These are phyloP conservation scores for Salix arbutifolia DNA, from an alignment of 345 rosid genomes.

Conservation along the genomic window DNA sequence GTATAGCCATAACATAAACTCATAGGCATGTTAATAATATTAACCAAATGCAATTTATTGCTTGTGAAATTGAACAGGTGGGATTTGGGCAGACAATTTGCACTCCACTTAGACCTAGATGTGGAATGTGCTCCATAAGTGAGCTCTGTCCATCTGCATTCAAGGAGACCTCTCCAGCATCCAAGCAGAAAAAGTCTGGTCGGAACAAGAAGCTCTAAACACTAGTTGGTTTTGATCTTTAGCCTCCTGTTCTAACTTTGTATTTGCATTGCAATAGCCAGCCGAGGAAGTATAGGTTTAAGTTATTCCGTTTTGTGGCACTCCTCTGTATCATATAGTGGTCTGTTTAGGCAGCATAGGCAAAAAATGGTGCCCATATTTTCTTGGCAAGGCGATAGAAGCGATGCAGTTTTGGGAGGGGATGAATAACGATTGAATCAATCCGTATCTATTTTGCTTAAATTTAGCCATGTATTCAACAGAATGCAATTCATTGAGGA, in stretches of 20 bases:
- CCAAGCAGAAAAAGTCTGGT: conserved; percentile 45
- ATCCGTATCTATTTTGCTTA: background rate
- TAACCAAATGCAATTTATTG: background rate
- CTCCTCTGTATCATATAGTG: background rate
- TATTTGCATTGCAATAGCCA: background rate
- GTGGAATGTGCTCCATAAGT: conserved; percentile 56
- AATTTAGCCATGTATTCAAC: background rate
- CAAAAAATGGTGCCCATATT: background rate
- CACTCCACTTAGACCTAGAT: conserved; percentile 73
- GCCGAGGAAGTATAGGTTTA: background rate
- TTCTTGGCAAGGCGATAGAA: background rate
- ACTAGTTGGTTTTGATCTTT: background rate
- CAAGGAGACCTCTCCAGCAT: conserved; percentile 52
- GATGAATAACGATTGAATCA: background rate
- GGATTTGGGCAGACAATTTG: conserved; percentile 93
- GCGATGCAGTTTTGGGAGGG: conserved; percentile 2
- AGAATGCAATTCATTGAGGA: background rate
- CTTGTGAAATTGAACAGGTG: conserved; percentile 41
- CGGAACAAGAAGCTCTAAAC: conserved; percentile 28
- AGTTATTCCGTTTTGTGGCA: background rate
- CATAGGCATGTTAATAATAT: background rate
- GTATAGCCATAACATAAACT: background rate
- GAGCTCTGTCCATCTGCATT: conserved; percentile 85
- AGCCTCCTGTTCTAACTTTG: background rate
- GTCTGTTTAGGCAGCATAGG: background rate